Percentiles rank a stretch among this genome's conserved stretches.
Conservation (phyloP, 2,329 filamentous ascomycete genomes). For the Apiospora arundinis region DNA sequence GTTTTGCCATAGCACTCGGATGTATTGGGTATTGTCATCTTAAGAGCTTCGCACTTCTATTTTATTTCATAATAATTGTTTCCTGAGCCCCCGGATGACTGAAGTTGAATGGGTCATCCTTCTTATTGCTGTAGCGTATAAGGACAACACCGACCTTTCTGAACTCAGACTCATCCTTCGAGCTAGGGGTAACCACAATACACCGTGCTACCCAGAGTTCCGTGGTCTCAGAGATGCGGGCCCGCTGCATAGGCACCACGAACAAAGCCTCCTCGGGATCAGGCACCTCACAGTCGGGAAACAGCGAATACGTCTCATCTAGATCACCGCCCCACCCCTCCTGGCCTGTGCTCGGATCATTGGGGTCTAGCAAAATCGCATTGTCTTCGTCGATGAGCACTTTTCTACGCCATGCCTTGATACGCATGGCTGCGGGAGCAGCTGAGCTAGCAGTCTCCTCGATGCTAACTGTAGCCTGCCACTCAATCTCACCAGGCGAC, state of each 20-base stretch:
- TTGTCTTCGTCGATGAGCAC: constrained; percentile 11
- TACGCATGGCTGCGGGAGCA: constrained; percentile 14
- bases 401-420: constrained; percentile 17
- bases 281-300: constrained; percentile 13
- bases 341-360: background rate
- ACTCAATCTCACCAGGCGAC: background rate
- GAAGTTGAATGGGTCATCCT: constrained; percentile 19
- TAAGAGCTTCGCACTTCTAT: too few relatives aligned
- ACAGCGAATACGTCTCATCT: constrained; percentile 20
- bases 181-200: background rate
- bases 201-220: constrained; percentile 17
- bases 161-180: background rate
- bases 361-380: background rate
- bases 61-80: background rate
- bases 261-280: background rate
- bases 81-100: background rate
- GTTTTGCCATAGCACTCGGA: too few relatives aligned
- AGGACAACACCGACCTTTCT: constrained; percentile 12
- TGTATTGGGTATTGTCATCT: too few relatives aligned
- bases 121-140: constrained; percentile 14
- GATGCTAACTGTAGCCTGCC: constrained; percentile 16
- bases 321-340: constrained; percentile 17
- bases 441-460: background rate
- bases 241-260: constrained; percentile 4
- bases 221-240: background rate